These are phyloP conservation scores for Cicer chorassanicum DNA, from an alignment of 306 rosid genomes.

Conservation along the genomic window DNA sequence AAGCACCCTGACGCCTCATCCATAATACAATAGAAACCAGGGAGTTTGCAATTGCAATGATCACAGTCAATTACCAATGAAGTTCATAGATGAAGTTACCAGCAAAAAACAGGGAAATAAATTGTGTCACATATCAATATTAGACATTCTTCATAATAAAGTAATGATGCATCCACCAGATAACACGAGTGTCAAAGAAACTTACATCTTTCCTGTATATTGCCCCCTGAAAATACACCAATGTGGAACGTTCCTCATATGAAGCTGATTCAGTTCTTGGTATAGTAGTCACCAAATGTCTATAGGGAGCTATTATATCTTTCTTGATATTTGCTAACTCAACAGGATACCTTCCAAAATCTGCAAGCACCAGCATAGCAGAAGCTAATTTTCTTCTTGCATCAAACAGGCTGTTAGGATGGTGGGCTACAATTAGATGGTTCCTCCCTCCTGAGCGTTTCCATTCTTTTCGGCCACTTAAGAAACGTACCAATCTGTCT, in stretches of 20 bases:
- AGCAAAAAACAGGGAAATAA: constrained; percentile 9
- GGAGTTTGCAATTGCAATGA: constrained; percentile 14
- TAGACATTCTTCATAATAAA: not conserved
- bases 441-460: constrained; percentile 70
- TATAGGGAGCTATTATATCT: constrained; percentile 92
- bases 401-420: constrained; percentile 89
- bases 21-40: constrained; percentile 28
- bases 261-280: constrained; percentile 66
- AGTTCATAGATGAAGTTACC: constrained; percentile 9
- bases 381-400: constrained; percentile 80
- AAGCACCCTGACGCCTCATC: constrained; percentile 6
- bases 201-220: constrained; percentile 97
- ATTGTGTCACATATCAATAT: not conserved
- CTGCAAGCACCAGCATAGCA: constrained; percentile 91
- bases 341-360: constrained; percentile 91
- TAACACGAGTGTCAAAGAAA: constrained; percentile 42
- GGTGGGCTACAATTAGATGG: constrained; percentile 88
- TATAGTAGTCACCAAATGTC: constrained; percentile 67
- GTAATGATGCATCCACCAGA: constrained; percentile 31
- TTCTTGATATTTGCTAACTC: constrained; percentile 81
- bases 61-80: constrained; percentile 30
- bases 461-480: constrained; percentile 69
- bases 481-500: constrained; percentile 69
- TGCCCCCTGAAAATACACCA: constrained; percentile 86
- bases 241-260: constrained; percentile 70